phyloP scores from a whole-genome alignment of 2,329 filamentous ascomycete genomes.

The Trichoderma gracile region DNA sequence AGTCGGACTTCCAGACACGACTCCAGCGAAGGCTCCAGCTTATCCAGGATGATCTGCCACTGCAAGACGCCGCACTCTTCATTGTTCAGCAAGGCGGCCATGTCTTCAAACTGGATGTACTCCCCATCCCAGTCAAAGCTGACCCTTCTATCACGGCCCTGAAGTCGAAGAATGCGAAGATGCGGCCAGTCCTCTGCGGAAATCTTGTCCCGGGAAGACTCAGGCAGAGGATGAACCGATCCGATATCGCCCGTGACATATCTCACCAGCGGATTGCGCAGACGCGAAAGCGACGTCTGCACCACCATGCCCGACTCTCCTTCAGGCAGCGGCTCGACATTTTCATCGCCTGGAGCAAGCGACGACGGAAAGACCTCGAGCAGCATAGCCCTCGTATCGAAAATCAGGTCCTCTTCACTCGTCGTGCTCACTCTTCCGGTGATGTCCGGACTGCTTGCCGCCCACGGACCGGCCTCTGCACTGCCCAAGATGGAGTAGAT shows the following conservation, averaged over 20 bases:
- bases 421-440: constrained; percentile 25
- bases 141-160: constrained; percentile 45
- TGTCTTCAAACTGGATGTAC: constrained; percentile 41
- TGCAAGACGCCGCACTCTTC: constrained; percentile 39
- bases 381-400: constrained; percentile 40
- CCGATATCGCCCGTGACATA: constrained; percentile 48
- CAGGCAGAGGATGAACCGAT: constrained; percentile 41
- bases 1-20: constrained; percentile 33
- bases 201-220: constrained; percentile 26
- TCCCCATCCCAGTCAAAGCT: constrained; percentile 46
- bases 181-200: constrained; percentile 31
- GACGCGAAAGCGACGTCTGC: constrained; percentile 44
- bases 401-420: constrained; percentile 40
- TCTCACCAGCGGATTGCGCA: constrained; percentile 47
- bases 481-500: constrained; percentile 47
- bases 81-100: constrained; percentile 33
- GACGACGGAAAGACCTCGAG: constrained; percentile 41
- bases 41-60: constrained; percentile 45
- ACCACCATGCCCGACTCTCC: constrained; percentile 43
- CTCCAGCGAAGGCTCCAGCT: constrained; percentile 33
- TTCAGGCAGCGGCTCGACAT: constrained; percentile 30
- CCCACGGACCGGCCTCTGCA: constrained; percentile 46
- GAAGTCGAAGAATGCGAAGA: constrained; percentile 41
- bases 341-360: background rate
- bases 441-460: constrained; percentile 36